phyloP scores from a whole-genome alignment of 1,284 basidiomycete genomes.

The Heliocybe sulcata region DNA sequence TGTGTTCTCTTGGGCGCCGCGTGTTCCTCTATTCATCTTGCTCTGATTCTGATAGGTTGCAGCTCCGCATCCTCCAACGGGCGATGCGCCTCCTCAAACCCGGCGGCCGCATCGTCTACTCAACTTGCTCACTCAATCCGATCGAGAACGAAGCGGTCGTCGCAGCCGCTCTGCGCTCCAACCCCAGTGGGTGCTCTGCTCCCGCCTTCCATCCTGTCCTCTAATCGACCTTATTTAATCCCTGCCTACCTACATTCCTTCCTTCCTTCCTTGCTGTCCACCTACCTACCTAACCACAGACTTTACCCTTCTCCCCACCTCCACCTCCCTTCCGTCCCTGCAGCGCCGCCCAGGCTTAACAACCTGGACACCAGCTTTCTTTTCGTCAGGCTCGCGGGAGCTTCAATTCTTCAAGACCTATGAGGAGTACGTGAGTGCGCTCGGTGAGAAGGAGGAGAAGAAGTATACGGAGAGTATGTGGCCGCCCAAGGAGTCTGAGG shows the following conservation, averaged over 20 bases:
- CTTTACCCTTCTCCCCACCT: slow-evolving; percentile 81
- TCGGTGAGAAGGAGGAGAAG: slow-evolving; percentile 38
- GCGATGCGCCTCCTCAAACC: slow-evolving; percentile 88
- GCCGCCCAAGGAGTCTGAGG: slow-evolving; percentile 46
- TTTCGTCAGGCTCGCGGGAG: slow-evolving; percentile 16
- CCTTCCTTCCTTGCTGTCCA: neutral
- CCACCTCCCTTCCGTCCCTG: slow-evolving; percentile 63
- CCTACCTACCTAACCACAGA: slow-evolving; percentile 30
- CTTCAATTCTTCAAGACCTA: slow-evolving; percentile 42
- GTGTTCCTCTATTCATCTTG: neutral
- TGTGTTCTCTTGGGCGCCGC: slow-evolving; percentile 17
- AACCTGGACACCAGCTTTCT: slow-evolving; percentile 66
- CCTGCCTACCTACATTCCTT: slow-evolving; percentile 6
- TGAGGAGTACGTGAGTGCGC: slow-evolving; percentile 12
- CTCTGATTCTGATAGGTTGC: slow-evolving; percentile 46
- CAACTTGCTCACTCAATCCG: slow-evolving; percentile 96
- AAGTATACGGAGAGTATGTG: slow-evolving; percentile 72
- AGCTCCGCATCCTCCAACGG: slow-evolving; percentile 87
- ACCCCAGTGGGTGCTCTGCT: slow-evolving; percentile 47
- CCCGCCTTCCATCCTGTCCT: neutral
- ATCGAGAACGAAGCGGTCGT: slow-evolving; percentile 98
- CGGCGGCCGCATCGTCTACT: slow-evolving; percentile 92
- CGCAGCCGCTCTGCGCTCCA: slow-evolving; percentile 71
- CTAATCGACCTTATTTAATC: too few species aligned
- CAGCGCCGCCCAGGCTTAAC: slow-evolving; percentile 71